These are phyloP conservation scores for Biscutella laevigata DNA, from an alignment of 441 rosid genomes.

Conservation along the genomic window DNA sequence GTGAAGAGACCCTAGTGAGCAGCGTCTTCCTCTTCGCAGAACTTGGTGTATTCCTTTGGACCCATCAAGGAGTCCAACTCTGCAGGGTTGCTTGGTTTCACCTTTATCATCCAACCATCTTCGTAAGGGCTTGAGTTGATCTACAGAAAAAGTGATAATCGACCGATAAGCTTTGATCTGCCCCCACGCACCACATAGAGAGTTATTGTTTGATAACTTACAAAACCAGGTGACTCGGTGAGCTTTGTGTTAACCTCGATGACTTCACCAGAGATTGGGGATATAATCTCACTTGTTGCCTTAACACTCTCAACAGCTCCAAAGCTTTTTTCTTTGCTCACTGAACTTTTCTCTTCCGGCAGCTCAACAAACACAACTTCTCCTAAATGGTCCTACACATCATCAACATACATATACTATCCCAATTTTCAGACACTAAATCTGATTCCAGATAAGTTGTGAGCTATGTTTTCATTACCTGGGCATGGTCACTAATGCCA, in stretches of 20 bases:
- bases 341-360: slow-evolving; percentile 53
- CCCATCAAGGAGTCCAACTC: slow-evolving; percentile 72
- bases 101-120: slow-evolving; percentile 95
- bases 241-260: slow-evolving; percentile 77
- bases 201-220: slow-evolving; percentile 25
- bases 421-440: not conserved
- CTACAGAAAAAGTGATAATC: not conserved
- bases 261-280: slow-evolving; percentile 81
- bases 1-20: slow-evolving; percentile 46
- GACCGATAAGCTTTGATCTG: not conserved
- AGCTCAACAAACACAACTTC: slow-evolving; percentile 91
- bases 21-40: slow-evolving; percentile 93
- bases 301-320: slow-evolving; percentile 96
- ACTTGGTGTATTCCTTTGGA: slow-evolving; percentile 68
- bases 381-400: slow-evolving; percentile 71
- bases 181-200: not conserved
- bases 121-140: slow-evolving; percentile 79
- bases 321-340: slow-evolving; percentile 50
- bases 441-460: not conserved
- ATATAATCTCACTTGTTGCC: slow-evolving; percentile 82
- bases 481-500: slow-evolving; percentile 95
- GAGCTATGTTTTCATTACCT: slow-evolving; percentile 38
- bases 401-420: not conserved
- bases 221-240: slow-evolving; percentile 61
- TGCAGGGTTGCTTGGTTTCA: slow-evolving; percentile 74